Evolutionary conservation across 2,329 filamentous ascomycete species (phyloP).

Genomic region (Epichloe glyceriae): DNA sequence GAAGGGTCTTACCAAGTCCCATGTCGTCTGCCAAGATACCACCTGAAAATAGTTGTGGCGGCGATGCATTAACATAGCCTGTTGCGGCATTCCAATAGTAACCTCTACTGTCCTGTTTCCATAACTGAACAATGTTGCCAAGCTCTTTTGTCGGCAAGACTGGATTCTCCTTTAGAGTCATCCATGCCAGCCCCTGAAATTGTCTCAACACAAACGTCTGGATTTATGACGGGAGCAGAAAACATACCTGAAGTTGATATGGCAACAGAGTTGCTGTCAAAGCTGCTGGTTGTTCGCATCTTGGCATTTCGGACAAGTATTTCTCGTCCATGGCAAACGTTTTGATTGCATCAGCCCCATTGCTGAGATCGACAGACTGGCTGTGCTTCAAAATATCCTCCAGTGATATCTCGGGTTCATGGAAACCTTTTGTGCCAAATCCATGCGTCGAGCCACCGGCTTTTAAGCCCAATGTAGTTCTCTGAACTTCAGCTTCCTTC

Average conservation of each 20-base stretch:
- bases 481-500: slow-evolving; percentile 39
- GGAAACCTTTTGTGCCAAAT: slow-evolving; percentile 14
- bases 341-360: slow-evolving; percentile 52
- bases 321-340: slow-evolving; percentile 60
- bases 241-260: slow-evolving; percentile 54
- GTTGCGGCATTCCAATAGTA: slow-evolving; percentile 48
- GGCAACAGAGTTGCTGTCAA: slow-evolving; percentile 59
- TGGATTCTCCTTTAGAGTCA: slow-evolving; percentile 63
- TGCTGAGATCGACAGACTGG: slow-evolving; percentile 53
- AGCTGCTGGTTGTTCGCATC: slow-evolving; percentile 52
- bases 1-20: slow-evolving; percentile 82
- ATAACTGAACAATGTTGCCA: slow-evolving; percentile 57
- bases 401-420: slow-evolving; percentile 33
- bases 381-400: slow-evolving; percentile 54
- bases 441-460: slow-evolving; percentile 26
- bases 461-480: slow-evolving; percentile 28
- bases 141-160: slow-evolving; percentile 45
- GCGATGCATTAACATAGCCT: slow-evolving; percentile 44
- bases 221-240: neutral
- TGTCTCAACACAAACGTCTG: slow-evolving; percentile 10
- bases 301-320: slow-evolving; percentile 56
- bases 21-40: slow-evolving; percentile 84
- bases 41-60: slow-evolving; percentile 58
- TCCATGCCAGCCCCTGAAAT: slow-evolving; percentile 63
- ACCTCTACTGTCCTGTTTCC: slow-evolving; percentile 43